phyloP scores from a whole-genome alignment of 1,284 basidiomycete species.

The Termitomyces sp. region DNA sequence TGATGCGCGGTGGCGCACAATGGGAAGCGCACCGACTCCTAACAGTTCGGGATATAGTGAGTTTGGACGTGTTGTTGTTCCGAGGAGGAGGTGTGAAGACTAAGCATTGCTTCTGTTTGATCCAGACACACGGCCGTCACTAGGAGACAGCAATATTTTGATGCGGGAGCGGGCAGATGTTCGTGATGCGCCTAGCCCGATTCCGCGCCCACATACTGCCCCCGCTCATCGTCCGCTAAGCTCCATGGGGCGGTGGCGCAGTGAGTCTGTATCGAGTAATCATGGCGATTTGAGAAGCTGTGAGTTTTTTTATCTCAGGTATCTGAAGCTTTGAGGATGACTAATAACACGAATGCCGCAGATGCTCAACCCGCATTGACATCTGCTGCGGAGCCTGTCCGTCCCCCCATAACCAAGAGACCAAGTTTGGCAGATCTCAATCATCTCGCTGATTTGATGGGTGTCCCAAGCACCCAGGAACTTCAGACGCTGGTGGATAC shows the following conservation, averaged over 20 bases:
- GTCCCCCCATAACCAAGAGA: background rate
- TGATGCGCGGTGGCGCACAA: conserved; percentile 34
- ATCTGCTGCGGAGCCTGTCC: background rate
- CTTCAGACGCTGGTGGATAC: conserved; percentile 2
- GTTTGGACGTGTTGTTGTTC: background rate
- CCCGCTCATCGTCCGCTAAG: background rate
- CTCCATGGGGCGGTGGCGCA: conserved; percentile 5
- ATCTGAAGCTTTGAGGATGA: background rate
- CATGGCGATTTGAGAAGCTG: background rate
- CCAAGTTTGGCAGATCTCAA: conserved; percentile 2
- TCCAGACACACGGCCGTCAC: background rate
- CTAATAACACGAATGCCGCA: conserved; percentile 1
- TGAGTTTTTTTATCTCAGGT: background rate
- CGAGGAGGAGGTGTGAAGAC: background rate
- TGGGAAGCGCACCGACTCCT: conserved; percentile 19
- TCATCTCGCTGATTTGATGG: conserved; percentile 10
- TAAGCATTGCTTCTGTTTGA: background rate
- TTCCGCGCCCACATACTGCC: background rate
- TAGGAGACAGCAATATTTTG: background rate
- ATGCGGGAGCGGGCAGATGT: background rate
- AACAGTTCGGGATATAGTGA: conserved; percentile 26
- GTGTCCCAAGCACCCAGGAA: conserved; percentile 5
- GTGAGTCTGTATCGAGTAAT: conserved; percentile 2
- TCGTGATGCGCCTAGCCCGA: background rate
- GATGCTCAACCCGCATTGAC: background rate